A percentile compares a stretch with the other conserved stretches of the same genome.
These are phyloP conservation scores for Suhomyces terraborum DNA, from an alignment of 1,139 yeast genomes.

Conservation along the genomic window DNA sequence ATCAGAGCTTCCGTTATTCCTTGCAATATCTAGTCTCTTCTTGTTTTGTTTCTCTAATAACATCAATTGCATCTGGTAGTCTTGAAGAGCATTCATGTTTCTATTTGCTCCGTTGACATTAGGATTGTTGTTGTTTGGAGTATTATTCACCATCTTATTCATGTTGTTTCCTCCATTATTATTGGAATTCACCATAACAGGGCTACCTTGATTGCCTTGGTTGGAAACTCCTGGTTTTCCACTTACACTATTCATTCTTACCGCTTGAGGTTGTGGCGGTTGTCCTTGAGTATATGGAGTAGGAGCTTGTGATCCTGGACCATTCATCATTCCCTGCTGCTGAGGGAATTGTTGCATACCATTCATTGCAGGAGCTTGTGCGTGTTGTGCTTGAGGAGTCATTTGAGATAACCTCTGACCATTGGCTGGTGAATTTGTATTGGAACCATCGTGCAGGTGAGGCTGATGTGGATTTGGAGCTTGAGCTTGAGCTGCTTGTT, in stretches of 20 bases:
- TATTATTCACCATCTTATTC: slow-evolving; percentile 6
- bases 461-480: slow-evolving; percentile 17
- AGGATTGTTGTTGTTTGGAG: slow-evolving; percentile 10
- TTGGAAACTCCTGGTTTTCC: slow-evolving; percentile 13
- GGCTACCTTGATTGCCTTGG: slow-evolving; percentile 14
- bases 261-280: slow-evolving; percentile 19
- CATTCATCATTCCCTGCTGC: slow-evolving; percentile 16
- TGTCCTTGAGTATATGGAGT: slow-evolving; percentile 12
- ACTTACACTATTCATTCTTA: slow-evolving; percentile 21
- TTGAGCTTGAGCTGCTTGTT: slow-evolving; percentile 22
- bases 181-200: slow-evolving; percentile 14
- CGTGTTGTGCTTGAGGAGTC: slow-evolving; percentile 24
- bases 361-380: slow-evolving; percentile 22
- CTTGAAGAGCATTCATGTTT: slow-evolving; percentile 56
- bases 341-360: slow-evolving; percentile 21
- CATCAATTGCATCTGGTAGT: slow-evolving; percentile 76
- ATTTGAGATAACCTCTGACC: slow-evolving; percentile 22
- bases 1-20: slow-evolving; percentile 34
- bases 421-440: slow-evolving; percentile 25
- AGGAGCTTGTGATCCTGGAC: slow-evolving; percentile 11
- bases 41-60: slow-evolving; percentile 71
- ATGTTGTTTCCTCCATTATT: slow-evolving; percentile 8
- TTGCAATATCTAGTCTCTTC: slow-evolving; percentile 56
- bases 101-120: slow-evolving; percentile 19
- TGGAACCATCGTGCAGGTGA: slow-evolving; percentile 20